phyloP scores from a whole-genome alignment of 139 green algal genomes.

The Micromonas commoda region DNA sequence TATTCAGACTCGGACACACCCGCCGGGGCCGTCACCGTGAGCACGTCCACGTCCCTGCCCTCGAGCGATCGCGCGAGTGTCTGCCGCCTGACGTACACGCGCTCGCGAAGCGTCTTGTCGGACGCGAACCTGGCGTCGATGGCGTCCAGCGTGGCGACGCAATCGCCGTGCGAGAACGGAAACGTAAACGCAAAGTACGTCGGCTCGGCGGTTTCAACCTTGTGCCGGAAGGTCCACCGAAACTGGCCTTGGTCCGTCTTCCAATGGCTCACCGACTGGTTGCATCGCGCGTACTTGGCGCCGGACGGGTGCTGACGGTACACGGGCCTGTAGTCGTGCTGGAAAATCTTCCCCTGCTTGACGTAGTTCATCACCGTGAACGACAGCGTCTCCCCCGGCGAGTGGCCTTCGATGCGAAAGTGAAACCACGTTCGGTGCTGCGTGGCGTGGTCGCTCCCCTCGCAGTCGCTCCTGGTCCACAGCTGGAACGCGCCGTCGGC shows the following conservation, averaged over 20 bases:
- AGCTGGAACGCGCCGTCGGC: background rate
- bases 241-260: background rate
- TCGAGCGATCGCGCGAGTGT: constrained; percentile 37
- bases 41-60: constrained; percentile 19
- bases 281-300: background rate
- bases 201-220: background rate
- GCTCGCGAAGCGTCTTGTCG: background rate
- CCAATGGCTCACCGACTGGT: background rate
- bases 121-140: background rate
- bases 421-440: constrained; percentile 50
- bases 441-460: constrained; percentile 7
- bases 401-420: constrained; percentile 36
- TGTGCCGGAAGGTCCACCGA: background rate
- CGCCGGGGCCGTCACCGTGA: no score
- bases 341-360: constrained; percentile 26
- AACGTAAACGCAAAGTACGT: constrained; percentile 18
- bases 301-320: background rate
- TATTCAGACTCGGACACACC: no score
- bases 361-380: constrained; percentile 38
- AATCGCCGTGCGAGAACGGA: constrained; percentile 14
- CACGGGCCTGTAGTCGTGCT: background rate
- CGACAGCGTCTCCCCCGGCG: constrained; percentile 14
- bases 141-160: background rate
- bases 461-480: constrained; percentile 16
- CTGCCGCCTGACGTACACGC: constrained; percentile 25